Conservation (phyloP, 73 alveolate species). For the Tetrahymena thermophila region DNA sequence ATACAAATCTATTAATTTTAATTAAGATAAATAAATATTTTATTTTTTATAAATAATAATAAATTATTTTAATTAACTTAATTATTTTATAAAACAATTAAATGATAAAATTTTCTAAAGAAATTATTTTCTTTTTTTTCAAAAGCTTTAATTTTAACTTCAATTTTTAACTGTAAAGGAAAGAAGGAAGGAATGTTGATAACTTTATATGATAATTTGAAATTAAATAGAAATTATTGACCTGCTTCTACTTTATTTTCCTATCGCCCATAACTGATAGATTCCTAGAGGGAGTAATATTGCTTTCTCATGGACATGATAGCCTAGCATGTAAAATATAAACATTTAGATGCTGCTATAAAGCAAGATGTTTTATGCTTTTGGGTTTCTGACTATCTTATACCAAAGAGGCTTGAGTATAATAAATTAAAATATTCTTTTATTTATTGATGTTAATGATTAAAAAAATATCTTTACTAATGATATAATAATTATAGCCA, state of each 20-base stretch:
- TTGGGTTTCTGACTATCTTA: slow-evolving; percentile 11
- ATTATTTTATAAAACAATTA: too few relatives aligned
- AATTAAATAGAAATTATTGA: neutral
- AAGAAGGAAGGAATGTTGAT: too few relatives aligned
- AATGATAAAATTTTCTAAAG: too few relatives aligned
- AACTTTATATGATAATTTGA: neutral
- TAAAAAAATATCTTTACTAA: neutral
- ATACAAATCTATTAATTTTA: neutral
- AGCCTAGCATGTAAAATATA: slow-evolving; percentile 80
- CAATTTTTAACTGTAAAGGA: too few relatives aligned
- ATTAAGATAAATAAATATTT: too few relatives aligned
- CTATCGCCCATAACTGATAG: neutral
- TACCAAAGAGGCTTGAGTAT: slow-evolving; percentile 22
- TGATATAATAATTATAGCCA: slow-evolving; percentile 38
- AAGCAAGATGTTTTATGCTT: slow-evolving; percentile 37
- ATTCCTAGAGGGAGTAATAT: slow-evolving; percentile 54
- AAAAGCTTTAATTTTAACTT: too few relatives aligned
- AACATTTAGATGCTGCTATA: slow-evolving; percentile 63
- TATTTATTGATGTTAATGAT: neutral
- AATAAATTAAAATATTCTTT: neutral
- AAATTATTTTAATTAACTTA: too few relatives aligned
- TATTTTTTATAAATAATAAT: too few relatives aligned
- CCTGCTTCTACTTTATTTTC: neutral
- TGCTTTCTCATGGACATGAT: slow-evolving; percentile 90
- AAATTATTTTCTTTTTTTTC: too few relatives aligned